phyloP scores from a whole-genome alignment of 2,329 filamentous ascomycete species.

The Graphilbum sp. region DNA sequence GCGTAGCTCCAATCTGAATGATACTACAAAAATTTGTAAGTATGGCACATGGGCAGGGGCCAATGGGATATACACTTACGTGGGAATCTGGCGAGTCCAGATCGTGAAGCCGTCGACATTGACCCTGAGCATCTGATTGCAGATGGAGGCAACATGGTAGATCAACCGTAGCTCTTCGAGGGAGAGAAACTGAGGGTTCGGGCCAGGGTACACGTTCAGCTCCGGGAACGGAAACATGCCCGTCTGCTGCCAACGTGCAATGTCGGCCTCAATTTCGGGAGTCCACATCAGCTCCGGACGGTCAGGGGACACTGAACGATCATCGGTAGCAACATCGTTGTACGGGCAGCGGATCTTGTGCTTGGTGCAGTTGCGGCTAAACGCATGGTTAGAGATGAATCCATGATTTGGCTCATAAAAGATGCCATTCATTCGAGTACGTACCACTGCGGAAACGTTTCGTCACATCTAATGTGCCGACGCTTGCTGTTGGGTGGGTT shows the following conservation, averaged over 20 bases:
- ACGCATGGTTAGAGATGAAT: constrained; percentile 2
- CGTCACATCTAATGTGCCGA: constrained; percentile 93
- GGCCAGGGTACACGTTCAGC: constrained; percentile 59
- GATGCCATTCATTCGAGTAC: constrained; percentile 16
- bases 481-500: constrained; percentile 47
- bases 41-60: too few species aligned
- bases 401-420: constrained; percentile 1
- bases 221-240: constrained; percentile 75
- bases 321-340: constrained; percentile 64
- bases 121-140: constrained; percentile 61
- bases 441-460: constrained; percentile 95
- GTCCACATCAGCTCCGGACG: constrained; percentile 68
- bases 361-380: constrained; percentile 92
- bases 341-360: constrained; percentile 98
- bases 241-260: constrained; percentile 70
- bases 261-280: constrained; percentile 63
- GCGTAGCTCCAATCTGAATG: constrained; percentile 63
- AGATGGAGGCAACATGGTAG: constrained; percentile 76
- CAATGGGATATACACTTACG: too few species aligned
- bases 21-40: too few species aligned
- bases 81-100: constrained; percentile 86
- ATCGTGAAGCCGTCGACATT: constrained; percentile 73
- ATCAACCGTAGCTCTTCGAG: constrained; percentile 73
- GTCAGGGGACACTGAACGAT: constrained; percentile 42
- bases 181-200: constrained; percentile 55